Conservation (phyloP, 352 stramenopile species). For the Pythium graminicola region DNA sequence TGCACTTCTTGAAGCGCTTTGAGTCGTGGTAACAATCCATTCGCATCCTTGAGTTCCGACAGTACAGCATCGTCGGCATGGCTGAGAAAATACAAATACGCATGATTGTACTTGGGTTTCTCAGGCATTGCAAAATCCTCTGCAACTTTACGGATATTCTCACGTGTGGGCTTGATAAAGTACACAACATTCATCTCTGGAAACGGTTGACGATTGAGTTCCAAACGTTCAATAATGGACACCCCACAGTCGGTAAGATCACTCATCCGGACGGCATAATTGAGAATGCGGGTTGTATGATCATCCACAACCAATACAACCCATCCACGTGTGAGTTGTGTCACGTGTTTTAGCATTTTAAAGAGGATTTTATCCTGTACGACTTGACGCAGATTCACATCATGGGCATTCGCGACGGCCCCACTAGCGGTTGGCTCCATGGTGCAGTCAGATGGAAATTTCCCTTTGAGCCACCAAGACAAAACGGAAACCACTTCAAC, state of each 20-base stretch:
- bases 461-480: neutral
- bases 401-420: conserved; percentile 36
- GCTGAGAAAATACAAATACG: conserved; percentile 93
- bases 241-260: conserved; percentile 97
- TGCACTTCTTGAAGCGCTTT: conserved; percentile 93
- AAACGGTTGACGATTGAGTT: conserved; percentile 94
- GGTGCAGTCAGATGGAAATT: neutral
- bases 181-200: conserved; percentile 97
- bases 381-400: conserved; percentile 68
- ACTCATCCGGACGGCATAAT: conserved; percentile 95
- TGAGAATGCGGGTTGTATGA: conserved; percentile 89
- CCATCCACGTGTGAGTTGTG: conserved; percentile 66
- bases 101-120: conserved; percentile 90
- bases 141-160: conserved; percentile 80
- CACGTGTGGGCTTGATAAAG: conserved; percentile 83
- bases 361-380: conserved; percentile 74
- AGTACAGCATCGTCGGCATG: conserved; percentile 75
- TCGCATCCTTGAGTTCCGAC: conserved; percentile 76
- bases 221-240: conserved; percentile 94
- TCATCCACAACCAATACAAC: conserved; percentile 95
- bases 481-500: conserved; percentile 21
- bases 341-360: conserved; percentile 83
- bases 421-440: conserved; percentile 23
- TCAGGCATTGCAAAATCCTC: conserved; percentile 71
- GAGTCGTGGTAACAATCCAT: conserved; percentile 71